Evolutionary conservation across 106 monocot species (phyloP).

Genomic region (Allium fistulosum): DNA sequence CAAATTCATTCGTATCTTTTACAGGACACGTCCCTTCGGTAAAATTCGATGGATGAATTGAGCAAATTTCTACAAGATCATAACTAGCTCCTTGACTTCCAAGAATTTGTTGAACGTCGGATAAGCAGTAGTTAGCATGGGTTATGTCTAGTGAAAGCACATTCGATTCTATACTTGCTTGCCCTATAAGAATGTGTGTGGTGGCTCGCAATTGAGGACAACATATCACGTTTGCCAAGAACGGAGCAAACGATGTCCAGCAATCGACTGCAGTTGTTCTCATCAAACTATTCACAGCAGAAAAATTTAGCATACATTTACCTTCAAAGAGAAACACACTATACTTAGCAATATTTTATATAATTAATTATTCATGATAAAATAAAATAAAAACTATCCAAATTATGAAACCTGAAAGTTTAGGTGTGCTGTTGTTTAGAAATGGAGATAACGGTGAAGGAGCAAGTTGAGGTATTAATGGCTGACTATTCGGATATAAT

Average conservation of each 20-base stretch:
- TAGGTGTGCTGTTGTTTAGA: slow-evolving; percentile 50
- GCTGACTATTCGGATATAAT: slow-evolving; percentile 50
- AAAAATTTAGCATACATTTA: slow-evolving; percentile 72
- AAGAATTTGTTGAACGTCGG: slow-evolving; percentile 80
- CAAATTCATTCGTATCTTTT: slow-evolving; percentile 49
- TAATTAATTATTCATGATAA: not conserved
- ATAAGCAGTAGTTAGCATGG: slow-evolving; percentile 85
- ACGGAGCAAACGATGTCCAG: slow-evolving; percentile 74
- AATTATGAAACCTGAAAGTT: slow-evolving; percentile 54
- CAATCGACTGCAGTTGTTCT: slow-evolving; percentile 88
- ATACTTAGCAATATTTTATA: not conserved
- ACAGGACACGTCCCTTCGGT: slow-evolving; percentile 66
- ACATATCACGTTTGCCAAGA: slow-evolving; percentile 93
- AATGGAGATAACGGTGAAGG: slow-evolving; percentile 81
- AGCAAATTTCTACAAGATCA: slow-evolving; percentile 63
- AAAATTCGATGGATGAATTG: slow-evolving; percentile 58
- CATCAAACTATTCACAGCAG: slow-evolving; percentile 44
- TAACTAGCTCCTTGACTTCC: slow-evolving; percentile 62
- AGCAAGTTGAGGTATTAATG: slow-evolving; percentile 71
- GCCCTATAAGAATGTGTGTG: slow-evolving; percentile 77
- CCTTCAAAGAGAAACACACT: slow-evolving; percentile 26
- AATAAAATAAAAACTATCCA: not conserved
- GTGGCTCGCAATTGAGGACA: slow-evolving; percentile 93
- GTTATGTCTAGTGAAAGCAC: slow-evolving; percentile 61
- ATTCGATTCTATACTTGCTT: slow-evolving; percentile 67